A percentile compares a stretch with the other conserved stretches of the same genome.
Evolutionary conservation across 1,284 basidiomycete genomes (phyloP).

Genomic region (Veloboletus limbatus): DNA sequence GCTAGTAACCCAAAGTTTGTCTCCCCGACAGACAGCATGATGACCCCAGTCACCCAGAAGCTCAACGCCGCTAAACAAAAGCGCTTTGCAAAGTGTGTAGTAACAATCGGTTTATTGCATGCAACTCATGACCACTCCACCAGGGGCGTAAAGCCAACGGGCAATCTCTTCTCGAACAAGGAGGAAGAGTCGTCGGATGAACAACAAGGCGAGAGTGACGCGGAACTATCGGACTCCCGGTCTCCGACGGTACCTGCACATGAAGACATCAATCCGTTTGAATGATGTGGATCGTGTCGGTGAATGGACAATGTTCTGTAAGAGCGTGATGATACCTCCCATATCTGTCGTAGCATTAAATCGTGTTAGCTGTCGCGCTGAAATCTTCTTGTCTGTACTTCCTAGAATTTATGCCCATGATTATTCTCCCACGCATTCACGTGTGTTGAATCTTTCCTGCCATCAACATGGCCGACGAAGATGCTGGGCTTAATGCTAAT

Average conservation of each 20-base stretch:
- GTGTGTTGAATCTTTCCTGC: background rate
- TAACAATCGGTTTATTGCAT: background rate
- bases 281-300: conserved; percentile 11
- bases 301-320: conserved; percentile 14
- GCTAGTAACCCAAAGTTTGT: conserved; percentile 72
- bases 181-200: conserved; percentile 45
- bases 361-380: conserved; percentile 30
- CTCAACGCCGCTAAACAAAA: conserved; percentile 87
- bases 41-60: conserved; percentile 90
- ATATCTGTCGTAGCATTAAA: conserved; percentile 26
- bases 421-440: conserved; percentile 31
- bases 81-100: conserved; percentile 80
- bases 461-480: conserved; percentile 26
- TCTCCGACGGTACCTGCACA: conserved; percentile 29
- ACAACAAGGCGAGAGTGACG: conserved; percentile 33
- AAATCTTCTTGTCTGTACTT: conserved; percentile 32
- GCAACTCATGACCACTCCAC: conserved; percentile 7
- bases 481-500: conserved; percentile 6
- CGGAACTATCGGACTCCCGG: conserved; percentile 26
- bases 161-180: conserved; percentile 47
- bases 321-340: conserved; percentile 28
- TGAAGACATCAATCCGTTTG: conserved; percentile 65
- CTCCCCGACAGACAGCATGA: conserved; percentile 90
- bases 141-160: conserved; percentile 58
- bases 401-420: conserved; percentile 23